phyloP scores from a whole-genome alignment of 202 grass and related monocot genomes.

The Saccharum hybrid region DNA sequence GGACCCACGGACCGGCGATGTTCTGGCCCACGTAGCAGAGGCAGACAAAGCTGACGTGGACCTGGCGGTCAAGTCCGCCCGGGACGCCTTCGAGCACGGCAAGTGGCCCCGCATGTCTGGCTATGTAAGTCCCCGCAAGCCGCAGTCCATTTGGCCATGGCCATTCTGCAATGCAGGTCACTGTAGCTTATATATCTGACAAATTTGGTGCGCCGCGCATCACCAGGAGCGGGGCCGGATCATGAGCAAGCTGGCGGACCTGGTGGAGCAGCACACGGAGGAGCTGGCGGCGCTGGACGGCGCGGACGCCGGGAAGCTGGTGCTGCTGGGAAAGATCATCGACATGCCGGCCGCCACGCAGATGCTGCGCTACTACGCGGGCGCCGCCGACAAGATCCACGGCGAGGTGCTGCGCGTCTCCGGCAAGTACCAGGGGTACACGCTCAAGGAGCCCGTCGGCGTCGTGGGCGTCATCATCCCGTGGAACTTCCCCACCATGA shows the following conservation, averaged over 20 bases:
- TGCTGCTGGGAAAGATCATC: constrained; percentile 65
- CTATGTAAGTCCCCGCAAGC: constrained; percentile 52
- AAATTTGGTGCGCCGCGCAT: not conserved
- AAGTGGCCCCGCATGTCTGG: constrained; percentile 90
- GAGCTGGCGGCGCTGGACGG: constrained; percentile 75
- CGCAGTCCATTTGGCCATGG: not conserved
- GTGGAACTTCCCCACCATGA: constrained; percentile 89
- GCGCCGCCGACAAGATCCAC: constrained; percentile 86
- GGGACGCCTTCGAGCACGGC: constrained; percentile 79
- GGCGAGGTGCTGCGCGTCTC: constrained; percentile 68
- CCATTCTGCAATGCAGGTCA: not conserved
- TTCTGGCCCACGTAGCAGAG: constrained; percentile 72
- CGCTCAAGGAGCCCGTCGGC: constrained; percentile 85
- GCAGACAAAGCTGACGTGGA: constrained; percentile 63
- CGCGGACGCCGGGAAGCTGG: constrained; percentile 77
- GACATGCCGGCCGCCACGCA: constrained; percentile 55
- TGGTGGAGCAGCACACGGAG: constrained; percentile 78
- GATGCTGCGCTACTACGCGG: constrained; percentile 87
- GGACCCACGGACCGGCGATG: constrained; percentile 73
- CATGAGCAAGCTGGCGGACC: constrained; percentile 69
- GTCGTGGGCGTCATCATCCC: constrained; percentile 84
- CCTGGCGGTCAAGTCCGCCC: constrained; percentile 69
- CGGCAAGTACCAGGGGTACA: constrained; percentile 81
- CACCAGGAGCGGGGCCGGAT: constrained; percentile 65
- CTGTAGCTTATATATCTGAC: not conserved